These are phyloP conservation scores for Musa beccarii DNA, from an alignment of 176 grass and related monocot genomes.

Conservation along the genomic window DNA sequence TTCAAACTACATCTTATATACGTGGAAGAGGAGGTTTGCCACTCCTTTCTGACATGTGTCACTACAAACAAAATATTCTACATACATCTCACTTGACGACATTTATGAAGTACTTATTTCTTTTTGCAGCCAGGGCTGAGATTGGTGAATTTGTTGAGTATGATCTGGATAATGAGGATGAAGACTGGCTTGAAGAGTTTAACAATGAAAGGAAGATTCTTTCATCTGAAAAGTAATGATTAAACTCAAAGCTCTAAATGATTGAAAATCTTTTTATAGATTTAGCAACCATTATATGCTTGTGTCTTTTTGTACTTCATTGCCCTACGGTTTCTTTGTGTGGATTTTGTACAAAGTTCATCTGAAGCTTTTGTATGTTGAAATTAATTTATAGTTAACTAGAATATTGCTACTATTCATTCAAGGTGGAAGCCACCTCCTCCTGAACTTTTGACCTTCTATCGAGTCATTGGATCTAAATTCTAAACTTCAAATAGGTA, in stretches of 20 bases:
- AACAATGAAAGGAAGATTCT: slow-evolving; percentile 78
- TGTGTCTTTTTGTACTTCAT: too few species aligned
- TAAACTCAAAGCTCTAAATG: neutral
- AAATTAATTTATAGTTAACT: slow-evolving; percentile 4
- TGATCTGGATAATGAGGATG: slow-evolving; percentile 94
- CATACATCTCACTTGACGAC: neutral
- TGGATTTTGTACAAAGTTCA: too few species aligned
- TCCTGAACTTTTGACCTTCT: neutral
- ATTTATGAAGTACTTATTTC: slow-evolving; percentile 21
- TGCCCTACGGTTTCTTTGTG: too few species aligned
- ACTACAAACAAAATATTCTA: neutral
- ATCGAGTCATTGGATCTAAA: neutral
- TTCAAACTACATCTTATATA: slow-evolving; percentile 78
- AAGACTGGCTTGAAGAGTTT: slow-evolving; percentile 91
- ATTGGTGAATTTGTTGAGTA: slow-evolving; percentile 92
- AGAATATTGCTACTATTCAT: neutral
- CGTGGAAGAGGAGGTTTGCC: slow-evolving; percentile 93
- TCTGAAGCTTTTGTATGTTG: too few species aligned
- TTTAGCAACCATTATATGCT: too few species aligned
- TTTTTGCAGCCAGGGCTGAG: slow-evolving; percentile 71
- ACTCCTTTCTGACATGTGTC: neutral
- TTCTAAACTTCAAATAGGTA: neutral
- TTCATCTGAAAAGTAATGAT: slow-evolving; percentile 73
- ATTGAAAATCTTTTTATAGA: neutral
- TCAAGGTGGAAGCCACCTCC: neutral